A percentile compares a stretch with the other conserved stretches of the same genome.
Evolutionary conservation across 768 basidiomycete species (phyloP).

Genomic region (Mycena rosella): DNA sequence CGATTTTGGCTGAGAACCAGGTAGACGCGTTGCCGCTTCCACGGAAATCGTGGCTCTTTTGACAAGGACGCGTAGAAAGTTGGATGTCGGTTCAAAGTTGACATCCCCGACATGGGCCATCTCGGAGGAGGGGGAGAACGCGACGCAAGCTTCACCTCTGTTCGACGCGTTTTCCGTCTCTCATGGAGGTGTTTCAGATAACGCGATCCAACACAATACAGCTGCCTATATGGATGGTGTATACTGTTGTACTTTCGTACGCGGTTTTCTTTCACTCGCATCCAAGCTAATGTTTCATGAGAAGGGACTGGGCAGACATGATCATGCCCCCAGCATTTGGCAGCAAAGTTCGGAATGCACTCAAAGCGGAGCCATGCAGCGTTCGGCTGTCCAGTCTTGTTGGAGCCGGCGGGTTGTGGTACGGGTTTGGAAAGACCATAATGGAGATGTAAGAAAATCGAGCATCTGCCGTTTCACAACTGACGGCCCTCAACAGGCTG

Average conservation of each 20-base stretch:
- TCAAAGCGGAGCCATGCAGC: slow-evolving; percentile 89
- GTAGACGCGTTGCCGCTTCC: slow-evolving; percentile 48
- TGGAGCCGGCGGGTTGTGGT: slow-evolving; percentile 92
- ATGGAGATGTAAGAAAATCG: slow-evolving; percentile 74
- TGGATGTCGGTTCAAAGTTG: slow-evolving; percentile 92
- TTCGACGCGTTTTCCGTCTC: slow-evolving; percentile 28
- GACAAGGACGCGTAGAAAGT: slow-evolving; percentile 73
- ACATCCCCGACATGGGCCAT: slow-evolving; percentile 89
- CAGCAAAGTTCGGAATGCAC: slow-evolving; percentile 82
- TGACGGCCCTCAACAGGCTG: slow-evolving; percentile 62
- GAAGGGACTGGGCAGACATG: slow-evolving; percentile 91
- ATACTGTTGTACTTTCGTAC: slow-evolving; percentile 71
- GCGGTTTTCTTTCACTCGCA: slow-evolving; percentile 32
- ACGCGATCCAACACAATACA: slow-evolving; percentile 80
- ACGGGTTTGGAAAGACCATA: slow-evolving; percentile 89
- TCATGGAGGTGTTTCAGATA: slow-evolving; percentile 65
- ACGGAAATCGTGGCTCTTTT: not conserved
- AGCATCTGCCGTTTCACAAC: not conserved
- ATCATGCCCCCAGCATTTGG: slow-evolving; percentile 85
- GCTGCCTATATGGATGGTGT: slow-evolving; percentile 92
- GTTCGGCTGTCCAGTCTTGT: slow-evolving; percentile 88
- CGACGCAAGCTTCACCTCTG: slow-evolving; percentile 67
- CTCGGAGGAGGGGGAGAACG: slow-evolving; percentile 88
- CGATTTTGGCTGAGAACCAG: slow-evolving; percentile 94
- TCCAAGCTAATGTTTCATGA: slow-evolving; percentile 14